Evolutionary conservation across 352 stramenopile species (phyloP).

Genomic region (Phytopythium vexans): DNA sequence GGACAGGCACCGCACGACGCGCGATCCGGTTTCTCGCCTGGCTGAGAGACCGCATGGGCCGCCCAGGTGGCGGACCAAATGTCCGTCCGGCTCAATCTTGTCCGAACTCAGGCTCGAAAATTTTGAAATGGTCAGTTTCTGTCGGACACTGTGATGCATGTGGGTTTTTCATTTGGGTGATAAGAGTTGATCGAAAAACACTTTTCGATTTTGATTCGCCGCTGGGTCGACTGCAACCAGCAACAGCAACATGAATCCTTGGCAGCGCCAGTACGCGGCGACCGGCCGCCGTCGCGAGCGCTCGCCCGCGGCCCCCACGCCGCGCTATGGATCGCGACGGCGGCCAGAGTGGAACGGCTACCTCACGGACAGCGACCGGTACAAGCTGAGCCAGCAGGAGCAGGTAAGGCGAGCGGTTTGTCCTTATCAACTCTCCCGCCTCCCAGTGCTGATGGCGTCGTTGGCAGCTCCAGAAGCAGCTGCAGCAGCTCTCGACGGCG

Average conservation of each 20-base stretch:
- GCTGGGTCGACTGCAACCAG: slow-evolving; percentile 1
- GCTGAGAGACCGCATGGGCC: no score
- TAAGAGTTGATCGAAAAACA: no score
- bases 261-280: slow-evolving; percentile 2
- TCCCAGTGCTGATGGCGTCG: no score
- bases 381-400: slow-evolving; percentile 44
- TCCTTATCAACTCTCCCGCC: no score
- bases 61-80: no score
- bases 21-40: no score
- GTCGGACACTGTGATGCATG: neutral
- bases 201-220: neutral
- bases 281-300: slow-evolving; percentile 8
- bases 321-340: slow-evolving; percentile 7
- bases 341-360: slow-evolving; percentile 53
- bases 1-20: no score
- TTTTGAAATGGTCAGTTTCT: slow-evolving; percentile 4
- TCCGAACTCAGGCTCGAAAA: neutral
- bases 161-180: neutral
- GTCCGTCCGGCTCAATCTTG: no score
- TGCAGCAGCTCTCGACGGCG: slow-evolving; percentile 38
- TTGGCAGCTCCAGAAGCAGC: slow-evolving; percentile 23
- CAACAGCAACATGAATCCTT: slow-evolving; percentile 3
- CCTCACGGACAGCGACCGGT: slow-evolving; percentile 41
- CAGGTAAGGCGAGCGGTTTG: neutral
- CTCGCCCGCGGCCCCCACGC: slow-evolving; percentile 2